phyloP scores from a whole-genome alignment of 2,329 filamentous ascomycete species.

The Ascochyta fabae region DNA sequence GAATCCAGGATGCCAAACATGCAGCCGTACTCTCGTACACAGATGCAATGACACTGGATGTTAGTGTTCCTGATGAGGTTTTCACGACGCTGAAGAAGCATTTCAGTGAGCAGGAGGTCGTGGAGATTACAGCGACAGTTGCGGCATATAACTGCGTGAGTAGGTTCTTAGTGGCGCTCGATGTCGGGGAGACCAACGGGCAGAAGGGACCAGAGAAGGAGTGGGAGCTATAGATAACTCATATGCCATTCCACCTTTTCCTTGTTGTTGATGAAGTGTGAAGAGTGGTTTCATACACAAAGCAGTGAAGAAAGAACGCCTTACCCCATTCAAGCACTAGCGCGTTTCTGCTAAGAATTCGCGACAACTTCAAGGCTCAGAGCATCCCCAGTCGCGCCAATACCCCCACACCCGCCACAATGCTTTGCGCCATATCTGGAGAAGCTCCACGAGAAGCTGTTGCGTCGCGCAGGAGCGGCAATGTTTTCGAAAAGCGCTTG shows the following conservation, averaged over 20 bases:
- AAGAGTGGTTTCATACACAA: not conserved
- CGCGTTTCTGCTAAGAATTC: slow-evolving; percentile 17
- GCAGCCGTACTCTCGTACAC: slow-evolving; percentile 75
- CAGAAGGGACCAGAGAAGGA: slow-evolving; percentile 26
- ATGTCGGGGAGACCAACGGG: slow-evolving; percentile 61
- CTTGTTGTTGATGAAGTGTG: not conserved
- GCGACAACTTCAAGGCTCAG: slow-evolving; percentile 10
- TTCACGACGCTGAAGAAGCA: slow-evolving; percentile 67
- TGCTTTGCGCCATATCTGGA: slow-evolving; percentile 77
- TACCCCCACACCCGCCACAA: slow-evolving; percentile 24
- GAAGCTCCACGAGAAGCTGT: slow-evolving; percentile 95
- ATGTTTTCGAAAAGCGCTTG: slow-evolving; percentile 91
- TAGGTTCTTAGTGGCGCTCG: slow-evolving; percentile 80
- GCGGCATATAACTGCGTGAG: slow-evolving; percentile 87
- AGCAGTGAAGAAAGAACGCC: not conserved
- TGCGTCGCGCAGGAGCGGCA: slow-evolving; percentile 91
- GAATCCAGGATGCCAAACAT: slow-evolving; percentile 63
- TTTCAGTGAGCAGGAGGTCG: slow-evolving; percentile 74
- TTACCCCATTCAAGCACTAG: slow-evolving; percentile 4
- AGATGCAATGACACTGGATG: slow-evolving; percentile 82
- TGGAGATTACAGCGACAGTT: slow-evolving; percentile 81
- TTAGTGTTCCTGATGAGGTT: slow-evolving; percentile 71
- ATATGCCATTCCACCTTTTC: not conserved
- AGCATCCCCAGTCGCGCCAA: slow-evolving; percentile 9
- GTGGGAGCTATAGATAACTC: slow-evolving; percentile 6